Evolutionary conservation across 371 early-diverging fungal genomes (phyloP).

Genomic region (Saksenaea oblongispora): DNA sequence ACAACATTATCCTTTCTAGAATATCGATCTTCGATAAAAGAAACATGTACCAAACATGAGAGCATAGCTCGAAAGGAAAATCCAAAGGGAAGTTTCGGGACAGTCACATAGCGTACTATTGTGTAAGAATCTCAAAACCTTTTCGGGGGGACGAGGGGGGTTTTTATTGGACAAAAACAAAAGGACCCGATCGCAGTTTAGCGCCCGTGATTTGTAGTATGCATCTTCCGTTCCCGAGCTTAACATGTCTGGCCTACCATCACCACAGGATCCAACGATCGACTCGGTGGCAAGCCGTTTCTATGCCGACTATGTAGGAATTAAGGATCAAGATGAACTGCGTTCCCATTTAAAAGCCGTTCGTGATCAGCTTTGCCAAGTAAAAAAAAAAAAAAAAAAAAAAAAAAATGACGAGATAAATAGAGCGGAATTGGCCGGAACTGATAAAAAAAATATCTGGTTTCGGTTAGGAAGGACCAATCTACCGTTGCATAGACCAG

Average conservation of each 20-base stretch:
- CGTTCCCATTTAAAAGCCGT: conserved; percentile 18
- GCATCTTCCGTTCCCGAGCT: not conserved
- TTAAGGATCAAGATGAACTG: conserved; percentile 17
- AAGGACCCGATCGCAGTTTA: too few relatives aligned
- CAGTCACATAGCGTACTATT: not conserved
- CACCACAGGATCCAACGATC: not conserved
- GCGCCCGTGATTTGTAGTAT: too few relatives aligned
- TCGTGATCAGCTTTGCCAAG: conserved; percentile 19
- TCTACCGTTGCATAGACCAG: conserved; percentile 39
- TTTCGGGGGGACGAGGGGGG: not conserved
- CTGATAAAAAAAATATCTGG: not conserved
- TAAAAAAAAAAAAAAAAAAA: conserved; percentile 10
- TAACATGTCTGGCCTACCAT: not conserved
- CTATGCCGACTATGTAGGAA: conserved; percentile 30
- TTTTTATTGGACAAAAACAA: not conserved
- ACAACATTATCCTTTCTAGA: not conserved
- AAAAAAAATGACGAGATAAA: not conserved
- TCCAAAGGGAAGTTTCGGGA: not conserved
- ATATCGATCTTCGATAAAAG: not conserved
- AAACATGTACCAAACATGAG: not conserved
- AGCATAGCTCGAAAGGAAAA: not conserved
- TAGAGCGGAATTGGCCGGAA: not conserved
- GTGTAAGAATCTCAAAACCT: not conserved
- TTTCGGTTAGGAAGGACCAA: conserved; percentile 19
- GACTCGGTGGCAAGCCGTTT: conserved; percentile 9